phyloP scores from a whole-genome alignment of 768 basidiomycete species.

The Leccinellum luteum region DNA sequence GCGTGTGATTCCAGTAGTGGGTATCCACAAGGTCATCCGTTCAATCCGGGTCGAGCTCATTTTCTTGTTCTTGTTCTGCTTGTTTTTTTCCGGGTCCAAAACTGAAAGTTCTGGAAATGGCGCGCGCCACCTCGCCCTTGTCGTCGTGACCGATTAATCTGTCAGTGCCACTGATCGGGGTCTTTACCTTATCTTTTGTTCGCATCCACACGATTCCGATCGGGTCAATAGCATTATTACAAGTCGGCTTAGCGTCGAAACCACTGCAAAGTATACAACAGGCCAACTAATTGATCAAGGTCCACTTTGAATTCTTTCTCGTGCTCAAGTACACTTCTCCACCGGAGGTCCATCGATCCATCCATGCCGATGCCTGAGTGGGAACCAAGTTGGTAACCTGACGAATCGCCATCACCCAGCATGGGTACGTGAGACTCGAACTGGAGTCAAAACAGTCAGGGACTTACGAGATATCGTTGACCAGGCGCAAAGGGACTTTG shows the following conservation, averaged over 20 bases:
- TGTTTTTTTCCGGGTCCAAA: not conserved
- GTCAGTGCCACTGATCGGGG: not conserved
- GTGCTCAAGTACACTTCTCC: constrained; percentile 72
- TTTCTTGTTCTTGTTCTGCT: not conserved
- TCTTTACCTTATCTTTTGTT: not conserved
- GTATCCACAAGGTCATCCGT: constrained; percentile 44
- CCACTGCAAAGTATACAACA: not conserved
- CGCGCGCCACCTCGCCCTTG: too few species aligned
- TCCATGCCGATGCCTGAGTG: constrained; percentile 68
- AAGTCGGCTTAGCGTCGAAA: not conserved
- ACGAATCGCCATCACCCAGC: not conserved
- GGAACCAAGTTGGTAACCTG: constrained; percentile 67
- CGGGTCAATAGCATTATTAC: too few species aligned
- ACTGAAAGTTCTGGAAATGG: not conserved
- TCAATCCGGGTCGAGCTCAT: constrained; percentile 42
- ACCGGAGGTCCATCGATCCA: constrained; percentile 49
- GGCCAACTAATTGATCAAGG: constrained; percentile 23
- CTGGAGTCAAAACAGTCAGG: not conserved
- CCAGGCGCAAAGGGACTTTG: constrained; percentile 56
- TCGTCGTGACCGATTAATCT: not conserved
- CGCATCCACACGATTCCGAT: not conserved
- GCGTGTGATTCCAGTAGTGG: constrained; percentile 31
- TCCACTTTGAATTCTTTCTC: constrained; percentile 65
- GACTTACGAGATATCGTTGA: constrained; percentile 63
- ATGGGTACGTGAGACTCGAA: not conserved